Conservation (phyloP, 352 stramenopile species). For the Globisporangium cystogenes region DNA sequence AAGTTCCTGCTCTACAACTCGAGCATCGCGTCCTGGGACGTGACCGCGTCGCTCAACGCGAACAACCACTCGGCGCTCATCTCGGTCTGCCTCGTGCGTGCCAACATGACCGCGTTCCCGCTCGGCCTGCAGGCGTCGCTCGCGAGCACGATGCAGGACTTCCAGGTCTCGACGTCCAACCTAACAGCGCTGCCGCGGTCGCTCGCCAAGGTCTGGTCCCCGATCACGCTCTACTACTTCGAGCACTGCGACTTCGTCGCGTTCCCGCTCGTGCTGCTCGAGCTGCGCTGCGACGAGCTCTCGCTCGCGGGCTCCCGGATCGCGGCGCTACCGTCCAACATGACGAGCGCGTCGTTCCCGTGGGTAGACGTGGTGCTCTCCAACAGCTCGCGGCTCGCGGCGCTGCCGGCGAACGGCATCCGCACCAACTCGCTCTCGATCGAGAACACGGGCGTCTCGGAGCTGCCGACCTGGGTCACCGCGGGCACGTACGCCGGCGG, state of each 20-base stretch:
- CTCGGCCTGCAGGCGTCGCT: slow-evolving; percentile 8
- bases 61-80: slow-evolving; percentile 12
- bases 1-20: slow-evolving; percentile 35
- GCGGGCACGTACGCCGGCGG: background rate
- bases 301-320: slow-evolving; percentile 17
- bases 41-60: slow-evolving; percentile 18
- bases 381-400: slow-evolving; percentile 3
- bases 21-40: slow-evolving; percentile 20
- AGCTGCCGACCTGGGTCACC: slow-evolving; percentile 12
- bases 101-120: slow-evolving; percentile 16
- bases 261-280: slow-evolving; percentile 11
- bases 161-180: slow-evolving; percentile 13
- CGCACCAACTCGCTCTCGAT: slow-evolving; percentile 21
- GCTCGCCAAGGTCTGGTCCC: slow-evolving; percentile 5
- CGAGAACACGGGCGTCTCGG: slow-evolving; percentile 20
- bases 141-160: slow-evolving; percentile 7
- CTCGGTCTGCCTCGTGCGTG: slow-evolving; percentile 11
- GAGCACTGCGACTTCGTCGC: slow-evolving; percentile 13
- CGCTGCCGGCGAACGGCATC: slow-evolving; percentile 9
- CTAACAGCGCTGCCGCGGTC: slow-evolving; percentile 7
- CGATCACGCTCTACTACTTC: slow-evolving; percentile 14
- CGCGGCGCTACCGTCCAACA: slow-evolving; percentile 13
- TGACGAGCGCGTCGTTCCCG: slow-evolving; percentile 18
- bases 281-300: slow-evolving; percentile 11
- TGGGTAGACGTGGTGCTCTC: slow-evolving; percentile 16